Base-by-base conservation (phyloP, 768 basidiomycete genomes). In the Pleurotus citrinopileatus region DNA sequence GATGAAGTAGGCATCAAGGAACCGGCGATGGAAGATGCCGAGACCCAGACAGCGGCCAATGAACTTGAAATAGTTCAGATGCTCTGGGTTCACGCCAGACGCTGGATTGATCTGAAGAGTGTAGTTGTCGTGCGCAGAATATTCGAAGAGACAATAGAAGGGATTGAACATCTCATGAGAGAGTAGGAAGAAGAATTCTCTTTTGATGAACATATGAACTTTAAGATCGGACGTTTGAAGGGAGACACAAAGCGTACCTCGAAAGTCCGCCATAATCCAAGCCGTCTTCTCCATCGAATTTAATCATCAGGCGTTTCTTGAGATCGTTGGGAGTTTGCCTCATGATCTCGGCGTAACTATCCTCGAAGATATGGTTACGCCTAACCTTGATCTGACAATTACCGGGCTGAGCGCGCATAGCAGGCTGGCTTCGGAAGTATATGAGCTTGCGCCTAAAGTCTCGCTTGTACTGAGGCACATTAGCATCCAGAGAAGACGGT, bases 131-230 rank as follows among this genome's bases (percentile, higher is more conserved):
- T 98, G 96, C 17, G 97, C 97, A 1, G 97, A 98, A 72, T 99
- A 99, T 73, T 99, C 97, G 73, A 99, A 99, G 9, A 99, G 78
- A 70, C 97, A 98, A 73, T 99, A 98, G 81, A 99, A 98, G 20
- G 97, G 97, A 71, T 98, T 97, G 80, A 99, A 98, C 97, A 99
- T 98, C 73, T 98, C 97, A 69, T 99, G 97, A 28, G 96, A 98
- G 44, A 99, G 81, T 55, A 99, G 76, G 89, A 98, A 99, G 82
- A 99, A 99, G 80, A 98, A 99, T 74, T 99, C 97, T 77, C 95
- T 96, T 71, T 40, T 55, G 47, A 46, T 10, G 28, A 44, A 27
- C 23, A 40, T 4, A 15, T 29, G 13, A 38, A 42, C 27, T 52
- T 43, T 7, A 50, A 15, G 50, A 27, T 20, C 4, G 7, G 10